phyloP scores from a whole-genome alignment of 306 rosid species.

The Pterocarpus macrocarpus region DNA sequence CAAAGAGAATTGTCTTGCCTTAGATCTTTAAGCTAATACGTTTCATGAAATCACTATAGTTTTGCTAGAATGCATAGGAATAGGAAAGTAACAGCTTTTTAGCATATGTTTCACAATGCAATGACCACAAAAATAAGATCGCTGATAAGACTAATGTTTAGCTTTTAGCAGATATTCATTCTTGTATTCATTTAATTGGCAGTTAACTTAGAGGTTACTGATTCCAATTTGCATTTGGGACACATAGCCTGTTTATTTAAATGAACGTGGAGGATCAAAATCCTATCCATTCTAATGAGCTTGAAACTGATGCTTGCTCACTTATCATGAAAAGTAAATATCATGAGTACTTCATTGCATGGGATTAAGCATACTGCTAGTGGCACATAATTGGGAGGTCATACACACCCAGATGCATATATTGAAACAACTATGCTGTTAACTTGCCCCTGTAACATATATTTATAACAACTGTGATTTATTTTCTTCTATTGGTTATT shows the following conservation, averaged over 20 bases:
- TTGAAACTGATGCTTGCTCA: no score
- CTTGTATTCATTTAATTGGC: neutral
- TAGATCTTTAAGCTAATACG: neutral
- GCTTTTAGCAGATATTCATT: neutral
- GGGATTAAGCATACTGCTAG: neutral
- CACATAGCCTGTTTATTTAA: no score
- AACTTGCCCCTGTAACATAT: constrained; percentile 2
- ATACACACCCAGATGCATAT: neutral
- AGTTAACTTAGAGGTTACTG: no score
- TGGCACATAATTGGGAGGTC: neutral
- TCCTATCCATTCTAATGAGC: no score
- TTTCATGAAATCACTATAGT: neutral
- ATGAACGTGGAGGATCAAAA: no score
- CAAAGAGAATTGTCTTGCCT: neutral
- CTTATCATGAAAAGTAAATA: no score
- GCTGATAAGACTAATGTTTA: neutral
- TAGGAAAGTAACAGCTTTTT: neutral
- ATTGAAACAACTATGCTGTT: neutral
- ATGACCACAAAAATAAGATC: neutral
- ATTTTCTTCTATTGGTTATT: neutral
- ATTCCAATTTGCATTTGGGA: no score
- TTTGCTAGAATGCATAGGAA: constrained; percentile 22
- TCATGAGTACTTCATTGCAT: neutral
- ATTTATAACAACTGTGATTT: neutral
- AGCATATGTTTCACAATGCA: neutral